A percentile compares a stretch with the other conserved stretches of the same genome.
These are phyloP conservation scores for Guyanaporus albipodus DNA, from an alignment of 768 basidiomycete species.

Conservation along the genomic window DNA sequence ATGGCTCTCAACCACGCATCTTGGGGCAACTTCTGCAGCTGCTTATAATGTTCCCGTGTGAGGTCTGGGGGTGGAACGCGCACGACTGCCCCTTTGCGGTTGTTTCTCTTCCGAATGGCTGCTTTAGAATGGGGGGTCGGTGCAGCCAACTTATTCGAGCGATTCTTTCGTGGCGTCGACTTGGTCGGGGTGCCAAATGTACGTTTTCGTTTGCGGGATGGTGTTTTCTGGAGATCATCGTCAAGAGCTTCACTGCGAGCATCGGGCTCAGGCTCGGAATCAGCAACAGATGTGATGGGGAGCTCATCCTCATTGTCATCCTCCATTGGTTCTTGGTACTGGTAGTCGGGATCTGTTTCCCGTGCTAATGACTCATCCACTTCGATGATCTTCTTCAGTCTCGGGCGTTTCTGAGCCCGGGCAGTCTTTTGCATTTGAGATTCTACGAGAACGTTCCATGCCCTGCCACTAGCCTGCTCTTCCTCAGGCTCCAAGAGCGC, in stretches of 20 bases:
- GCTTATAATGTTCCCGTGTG: constrained; percentile 35
- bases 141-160: constrained; percentile 43
- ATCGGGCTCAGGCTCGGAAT: constrained; percentile 27
- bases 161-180: constrained; percentile 34
- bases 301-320: constrained; percentile 22
- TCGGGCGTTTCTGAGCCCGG: constrained; percentile 19
- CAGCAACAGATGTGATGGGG: constrained; percentile 10
- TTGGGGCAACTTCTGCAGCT: constrained; percentile 50
- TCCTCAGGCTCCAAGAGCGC: constrained; percentile 32
- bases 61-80: constrained; percentile 35
- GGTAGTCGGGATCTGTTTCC: constrained; percentile 21
- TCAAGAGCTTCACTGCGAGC: constrained; percentile 23
- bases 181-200: constrained; percentile 26
- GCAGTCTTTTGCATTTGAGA: constrained; percentile 4
- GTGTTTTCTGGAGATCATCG: constrained; percentile 44
- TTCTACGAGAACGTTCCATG: constrained; percentile 45
- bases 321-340: constrained; percentile 17
- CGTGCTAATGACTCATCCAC: constrained; percentile 18
- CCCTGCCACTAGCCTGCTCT: constrained; percentile 35
- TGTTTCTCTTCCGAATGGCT: constrained; percentile 46
- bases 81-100: constrained; percentile 26
- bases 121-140: constrained; percentile 79
- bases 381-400: constrained; percentile 20
- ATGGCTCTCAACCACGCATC: constrained; percentile 87
- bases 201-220: constrained; percentile 51